These are phyloP conservation scores for Podila epicladia DNA, from an alignment of 192 early-diverging fungal genomes.

Conservation along the genomic window DNA sequence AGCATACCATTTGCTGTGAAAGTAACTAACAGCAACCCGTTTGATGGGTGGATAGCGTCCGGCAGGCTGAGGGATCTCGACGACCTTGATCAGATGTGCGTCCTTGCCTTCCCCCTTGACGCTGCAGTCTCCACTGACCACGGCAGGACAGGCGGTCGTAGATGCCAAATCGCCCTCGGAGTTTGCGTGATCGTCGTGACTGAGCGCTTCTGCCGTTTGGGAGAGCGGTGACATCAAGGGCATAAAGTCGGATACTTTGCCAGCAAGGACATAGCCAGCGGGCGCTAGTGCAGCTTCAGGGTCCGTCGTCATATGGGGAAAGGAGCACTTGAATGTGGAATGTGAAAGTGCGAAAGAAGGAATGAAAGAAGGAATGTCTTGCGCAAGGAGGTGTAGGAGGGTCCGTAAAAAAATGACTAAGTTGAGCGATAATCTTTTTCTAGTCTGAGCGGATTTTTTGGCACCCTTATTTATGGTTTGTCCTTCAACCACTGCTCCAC, in stretches of 20 bases:
- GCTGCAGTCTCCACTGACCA: background rate
- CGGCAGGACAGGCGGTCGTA: background rate
- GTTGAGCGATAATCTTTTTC: too few species aligned
- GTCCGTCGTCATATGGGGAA: background rate
- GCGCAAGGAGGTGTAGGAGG: background rate
- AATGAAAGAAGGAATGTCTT: background rate
- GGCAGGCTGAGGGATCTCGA: conserved; percentile 43
- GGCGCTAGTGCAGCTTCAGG: background rate
- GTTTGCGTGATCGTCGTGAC: too few species aligned
- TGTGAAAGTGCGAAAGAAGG: background rate
- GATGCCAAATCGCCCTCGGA: background rate
- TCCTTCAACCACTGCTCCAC: too few species aligned
- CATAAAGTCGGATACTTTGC: conserved; percentile 27
- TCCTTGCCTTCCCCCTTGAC: background rate
- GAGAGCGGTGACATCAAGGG: background rate
- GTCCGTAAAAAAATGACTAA: background rate
- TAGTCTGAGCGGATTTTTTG: too few species aligned
- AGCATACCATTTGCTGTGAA: conserved; percentile 46
- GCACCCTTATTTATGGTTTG: too few species aligned
- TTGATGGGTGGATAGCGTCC: conserved; percentile 40
- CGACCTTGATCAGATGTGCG: conserved; percentile 31
- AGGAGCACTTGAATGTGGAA: background rate
- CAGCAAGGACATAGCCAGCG: conserved; percentile 23
- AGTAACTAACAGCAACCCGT: conserved; percentile 35
- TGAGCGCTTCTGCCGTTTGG: too few species aligned